phyloP scores from a whole-genome alignment of 768 basidiomycete species.

The Panaeolus papilionaceus region DNA sequence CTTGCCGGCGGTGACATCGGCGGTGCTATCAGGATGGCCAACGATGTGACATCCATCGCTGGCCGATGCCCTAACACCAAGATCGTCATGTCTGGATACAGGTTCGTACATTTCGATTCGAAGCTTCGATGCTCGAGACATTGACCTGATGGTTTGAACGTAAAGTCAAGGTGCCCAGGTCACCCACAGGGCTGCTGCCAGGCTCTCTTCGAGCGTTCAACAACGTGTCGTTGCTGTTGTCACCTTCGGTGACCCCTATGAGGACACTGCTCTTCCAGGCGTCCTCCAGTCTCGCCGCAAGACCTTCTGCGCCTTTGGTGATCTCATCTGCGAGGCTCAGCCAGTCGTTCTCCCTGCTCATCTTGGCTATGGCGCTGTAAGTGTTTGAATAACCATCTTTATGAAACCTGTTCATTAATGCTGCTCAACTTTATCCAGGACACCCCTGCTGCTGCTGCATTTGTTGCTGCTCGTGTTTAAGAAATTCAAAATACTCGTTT shows the following conservation, averaged over 20 bases:
- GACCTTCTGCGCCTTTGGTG: slow-evolving; percentile 20
- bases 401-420: not conserved
- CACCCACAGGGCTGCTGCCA: slow-evolving; percentile 22
- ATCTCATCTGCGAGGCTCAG: slow-evolving; percentile 18
- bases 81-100: slow-evolving; percentile 41
- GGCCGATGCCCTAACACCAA: slow-evolving; percentile 35
- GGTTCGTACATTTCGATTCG: slow-evolving; percentile 24
- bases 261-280: slow-evolving; percentile 14
- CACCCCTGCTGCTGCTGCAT: slow-evolving; percentile 20
- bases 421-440: not conserved
- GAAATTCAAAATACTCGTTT: not conserved
- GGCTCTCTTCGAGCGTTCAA: slow-evolving; percentile 24
- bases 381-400: not conserved
- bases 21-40: slow-evolving; percentile 39
- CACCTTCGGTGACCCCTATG: slow-evolving; percentile 21
- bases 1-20: slow-evolving; percentile 5
- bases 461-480: slow-evolving; percentile 31
- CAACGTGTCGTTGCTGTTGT: slow-evolving; percentile 26
- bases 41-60: slow-evolving; percentile 31
- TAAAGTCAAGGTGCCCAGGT: slow-evolving; percentile 36
- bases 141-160: not conserved
- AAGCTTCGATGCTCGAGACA: not conserved
- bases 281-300: slow-evolving; percentile 11
- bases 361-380: slow-evolving; percentile 4
- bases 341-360: not conserved